Evolutionary conservation across 768 basidiomycete genomes (phyloP), one percentile per base, ranked within the genome.

Genomic region (Naganishia vishniacii): DNA sequence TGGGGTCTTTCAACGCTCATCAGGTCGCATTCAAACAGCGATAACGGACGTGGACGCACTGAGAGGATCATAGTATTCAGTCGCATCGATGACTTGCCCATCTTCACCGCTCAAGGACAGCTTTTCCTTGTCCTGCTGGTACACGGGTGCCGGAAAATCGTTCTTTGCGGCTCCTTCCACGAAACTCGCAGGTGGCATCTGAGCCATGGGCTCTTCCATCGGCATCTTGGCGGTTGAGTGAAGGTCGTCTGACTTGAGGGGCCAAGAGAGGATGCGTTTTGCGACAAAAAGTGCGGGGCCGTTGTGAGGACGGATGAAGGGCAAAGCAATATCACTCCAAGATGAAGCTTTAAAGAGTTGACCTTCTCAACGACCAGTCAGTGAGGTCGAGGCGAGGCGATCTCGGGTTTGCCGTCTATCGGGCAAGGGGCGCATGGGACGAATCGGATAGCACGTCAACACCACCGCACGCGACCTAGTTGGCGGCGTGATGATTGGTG

Each of bases 151-250:
- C 2, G 62, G 48, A 25, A 63, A 42, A 26, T 63, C 48, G 23
- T 63, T 37, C n/a, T 31, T 23, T 11, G 44, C 62, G 11, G 48
- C 62, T 41, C 4, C 48, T 34, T 53, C 62, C 26, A 40, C 62
- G n/a, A 63, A 42, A 9, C 25, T 3, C 1, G 62, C 29, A 20
- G 62, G 44, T 45, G 62, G 62, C 62, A 63, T 28, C 41, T 63
- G 62, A 29, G 62, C 62, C 62, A 63, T 63, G 49, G 62, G 62
- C 25, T 63, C 62, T 53, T 63, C 62, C 62, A 63, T 53, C 20
- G 62, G 62, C 62, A 63, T 63, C 18, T 20, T 61, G 60, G 23
- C 11, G 20, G 37, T n/a, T 11, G 48, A 13, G 18, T 11, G 11
- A 18, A 5, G 9, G 42, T 44, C 42, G 42, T 11, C 42, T 44